These are phyloP conservation scores for Backusella parvicylindrica DNA, from an alignment of 192 early-diverging fungal species.

Conservation along the genomic window DNA sequence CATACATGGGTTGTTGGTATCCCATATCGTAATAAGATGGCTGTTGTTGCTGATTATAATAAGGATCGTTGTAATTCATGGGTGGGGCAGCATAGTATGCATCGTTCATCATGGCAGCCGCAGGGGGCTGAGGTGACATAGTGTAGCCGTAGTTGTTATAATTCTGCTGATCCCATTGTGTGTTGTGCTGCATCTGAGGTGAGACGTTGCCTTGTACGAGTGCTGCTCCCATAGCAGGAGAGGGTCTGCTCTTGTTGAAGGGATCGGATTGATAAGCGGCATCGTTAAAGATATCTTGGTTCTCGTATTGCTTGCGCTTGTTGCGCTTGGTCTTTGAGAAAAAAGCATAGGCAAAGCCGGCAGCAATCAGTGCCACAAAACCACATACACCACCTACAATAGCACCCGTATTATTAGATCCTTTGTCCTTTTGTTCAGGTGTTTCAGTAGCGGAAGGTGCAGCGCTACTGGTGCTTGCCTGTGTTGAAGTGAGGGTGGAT, in stretches of 20 bases:
- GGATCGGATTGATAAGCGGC: background rate
- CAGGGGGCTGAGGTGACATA: background rate
- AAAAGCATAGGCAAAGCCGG: conserved; percentile 37
- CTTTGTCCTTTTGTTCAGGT: background rate
- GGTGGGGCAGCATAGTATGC: conserved; percentile 2
- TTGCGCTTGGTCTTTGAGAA: conserved; percentile 30
- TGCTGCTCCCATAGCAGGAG: background rate
- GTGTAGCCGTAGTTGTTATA: background rate
- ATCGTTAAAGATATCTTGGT: background rate
- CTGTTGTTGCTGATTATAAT: background rate
- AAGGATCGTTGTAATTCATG: background rate
- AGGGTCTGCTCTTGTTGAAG: background rate
- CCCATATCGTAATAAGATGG: background rate
- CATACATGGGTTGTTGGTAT: background rate
- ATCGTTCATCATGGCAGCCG: background rate
- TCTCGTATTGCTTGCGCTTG: background rate
- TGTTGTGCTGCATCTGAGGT: background rate
- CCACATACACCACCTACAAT: conserved; percentile 34
- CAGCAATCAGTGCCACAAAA: conserved; percentile 26
- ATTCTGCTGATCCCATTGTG: background rate
- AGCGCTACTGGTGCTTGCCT: background rate
- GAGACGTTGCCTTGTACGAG: background rate
- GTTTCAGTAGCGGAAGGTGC: background rate
- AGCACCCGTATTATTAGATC: conserved; percentile 18
- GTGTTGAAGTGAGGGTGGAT: background rate